Evolutionary conservation across 495 filamentous ascomycete genomes (phyloP).

Genomic region (Aspergillus conjunctus): DNA sequence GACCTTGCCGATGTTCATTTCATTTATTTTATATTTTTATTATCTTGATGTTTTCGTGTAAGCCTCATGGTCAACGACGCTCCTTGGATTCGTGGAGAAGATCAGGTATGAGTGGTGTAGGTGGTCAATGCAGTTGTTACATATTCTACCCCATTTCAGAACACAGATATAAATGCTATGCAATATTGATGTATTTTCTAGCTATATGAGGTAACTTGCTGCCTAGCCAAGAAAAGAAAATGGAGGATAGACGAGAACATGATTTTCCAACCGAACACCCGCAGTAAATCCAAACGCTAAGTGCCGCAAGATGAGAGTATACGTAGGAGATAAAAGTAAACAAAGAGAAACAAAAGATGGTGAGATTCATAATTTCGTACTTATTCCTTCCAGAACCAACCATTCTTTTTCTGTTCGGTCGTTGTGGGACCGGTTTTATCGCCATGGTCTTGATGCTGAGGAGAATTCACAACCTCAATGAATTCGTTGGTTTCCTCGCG

Average conservation of each 20-base stretch:
- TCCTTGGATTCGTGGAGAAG: too few relatives aligned
- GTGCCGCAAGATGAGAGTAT: background rate
- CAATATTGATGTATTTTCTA: too few relatives aligned
- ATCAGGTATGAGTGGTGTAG: too few relatives aligned
- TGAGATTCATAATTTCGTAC: constrained; percentile 2
- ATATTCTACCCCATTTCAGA: too few relatives aligned
- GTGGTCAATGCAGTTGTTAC: too few relatives aligned
- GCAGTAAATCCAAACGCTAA: constrained; percentile 16
- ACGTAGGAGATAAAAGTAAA: constrained; percentile 4
- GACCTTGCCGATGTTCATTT: background rate
- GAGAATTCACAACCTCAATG: constrained; percentile 36
- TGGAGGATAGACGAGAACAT: constrained; percentile 5
- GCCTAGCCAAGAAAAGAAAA: background rate
- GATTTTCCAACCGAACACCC: constrained; percentile 14
- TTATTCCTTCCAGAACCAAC: constrained; percentile 50
- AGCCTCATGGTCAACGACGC: too few relatives aligned
- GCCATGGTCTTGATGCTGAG: constrained; percentile 23
- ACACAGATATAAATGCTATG: too few relatives aligned
- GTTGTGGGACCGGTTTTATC: constrained; percentile 14
- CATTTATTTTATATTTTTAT: too few relatives aligned
- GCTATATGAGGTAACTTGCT: background rate
- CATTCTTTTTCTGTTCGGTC: constrained; percentile 28
- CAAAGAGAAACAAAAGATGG: constrained; percentile 10
- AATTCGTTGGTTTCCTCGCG: constrained; percentile 58
- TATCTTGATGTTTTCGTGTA: too few relatives aligned